These are phyloP conservation scores for Nothomitra cinnamomea DNA, from an alignment of 2,329 filamentous ascomycete species.

Conservation along the genomic window DNA sequence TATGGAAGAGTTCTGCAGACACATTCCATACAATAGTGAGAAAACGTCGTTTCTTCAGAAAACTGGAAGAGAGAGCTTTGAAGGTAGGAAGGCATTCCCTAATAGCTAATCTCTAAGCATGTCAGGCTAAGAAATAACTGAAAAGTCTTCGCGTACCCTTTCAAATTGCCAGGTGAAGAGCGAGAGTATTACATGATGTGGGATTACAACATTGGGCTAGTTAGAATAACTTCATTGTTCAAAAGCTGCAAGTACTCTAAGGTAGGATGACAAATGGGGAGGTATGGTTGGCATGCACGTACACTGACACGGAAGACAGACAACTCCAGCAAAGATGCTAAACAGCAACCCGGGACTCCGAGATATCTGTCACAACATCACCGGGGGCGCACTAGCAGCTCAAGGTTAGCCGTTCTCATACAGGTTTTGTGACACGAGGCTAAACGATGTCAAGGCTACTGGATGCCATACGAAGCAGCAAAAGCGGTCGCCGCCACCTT, in stretches of 20 bases:
- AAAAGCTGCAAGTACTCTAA: slow-evolving; percentile 79
- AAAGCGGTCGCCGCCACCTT: slow-evolving; percentile 79
- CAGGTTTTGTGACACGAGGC: not conserved
- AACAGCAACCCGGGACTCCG: slow-evolving; percentile 56
- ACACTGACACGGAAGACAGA: slow-evolving; percentile 37
- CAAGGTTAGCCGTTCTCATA: slow-evolving; percentile 46
- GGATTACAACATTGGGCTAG: slow-evolving; percentile 91
- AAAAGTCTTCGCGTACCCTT: slow-evolving; percentile 70
- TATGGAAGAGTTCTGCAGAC: slow-evolving; percentile 45
- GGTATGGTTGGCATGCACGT: too few species aligned
- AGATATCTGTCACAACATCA: slow-evolving; percentile 88
- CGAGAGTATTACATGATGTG: slow-evolving; percentile 69
- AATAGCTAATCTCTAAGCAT: not conserved
- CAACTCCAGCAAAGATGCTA: slow-evolving; percentile 66
- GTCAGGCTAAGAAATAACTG: slow-evolving; percentile 4
- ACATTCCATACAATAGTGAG: slow-evolving; percentile 87
- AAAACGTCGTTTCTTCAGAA: slow-evolving; percentile 80
- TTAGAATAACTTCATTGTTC: slow-evolving; percentile 89
- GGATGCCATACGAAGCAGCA: slow-evolving; percentile 84
- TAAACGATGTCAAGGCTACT: slow-evolving; percentile 54
- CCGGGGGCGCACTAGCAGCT: slow-evolving; percentile 73
- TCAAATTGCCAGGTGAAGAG: slow-evolving; percentile 50
- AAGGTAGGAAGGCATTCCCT: slow-evolving; percentile 40
- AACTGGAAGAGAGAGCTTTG: slow-evolving; percentile 74
- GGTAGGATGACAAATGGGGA: slow-evolving; percentile 37